These are phyloP conservation scores for Aegilops speltoides DNA, from an alignment of 176 grass and related monocot species.

Conservation along the genomic window DNA sequence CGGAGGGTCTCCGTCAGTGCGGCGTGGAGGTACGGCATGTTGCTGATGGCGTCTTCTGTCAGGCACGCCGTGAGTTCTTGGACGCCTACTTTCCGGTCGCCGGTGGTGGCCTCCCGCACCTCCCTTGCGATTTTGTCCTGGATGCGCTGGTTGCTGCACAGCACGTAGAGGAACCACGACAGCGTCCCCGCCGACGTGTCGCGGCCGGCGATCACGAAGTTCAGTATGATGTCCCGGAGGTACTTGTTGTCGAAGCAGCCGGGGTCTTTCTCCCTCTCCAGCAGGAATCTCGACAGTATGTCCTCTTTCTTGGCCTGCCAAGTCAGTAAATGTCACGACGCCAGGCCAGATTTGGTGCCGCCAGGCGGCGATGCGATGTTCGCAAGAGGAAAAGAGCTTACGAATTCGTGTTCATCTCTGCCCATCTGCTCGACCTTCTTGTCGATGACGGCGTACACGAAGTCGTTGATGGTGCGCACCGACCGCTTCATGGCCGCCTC, in stretches of 20 bases:
- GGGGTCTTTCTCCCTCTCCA: slow-evolving; percentile 43
- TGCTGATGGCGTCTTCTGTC: slow-evolving; percentile 50
- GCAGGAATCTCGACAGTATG: slow-evolving; percentile 67
- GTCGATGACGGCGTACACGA: slow-evolving; percentile 55
- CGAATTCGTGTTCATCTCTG: slow-evolving; percentile 34
- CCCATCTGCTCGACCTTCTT: slow-evolving; percentile 47
- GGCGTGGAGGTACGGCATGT: slow-evolving; percentile 81
- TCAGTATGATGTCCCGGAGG: slow-evolving; percentile 73
- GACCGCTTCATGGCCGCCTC: slow-evolving; percentile 64
- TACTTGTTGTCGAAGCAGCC: slow-evolving; percentile 55
- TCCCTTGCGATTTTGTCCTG: slow-evolving; percentile 49
- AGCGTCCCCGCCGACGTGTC: slow-evolving; percentile 68
- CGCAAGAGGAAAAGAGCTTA: slow-evolving; percentile 13
- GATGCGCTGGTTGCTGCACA: slow-evolving; percentile 42
- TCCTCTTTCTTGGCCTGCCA: slow-evolving; percentile 59
- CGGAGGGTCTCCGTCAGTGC: slow-evolving; percentile 69
- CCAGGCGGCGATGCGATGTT: neutral
- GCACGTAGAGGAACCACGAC: slow-evolving; percentile 59
- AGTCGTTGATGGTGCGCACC: slow-evolving; percentile 53
- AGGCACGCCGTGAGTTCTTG: slow-evolving; percentile 23
- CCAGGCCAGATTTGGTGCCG: neutral
- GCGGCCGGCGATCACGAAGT: slow-evolving; percentile 72
- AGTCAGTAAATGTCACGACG: neutral
- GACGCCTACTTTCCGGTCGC: slow-evolving; percentile 13
- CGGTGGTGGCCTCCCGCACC: slow-evolving; percentile 31